Percentiles rank a stretch among this genome's conserved stretches.
Conservation (phyloP, 306 rosid species). For the Quercus ilex region DNA sequence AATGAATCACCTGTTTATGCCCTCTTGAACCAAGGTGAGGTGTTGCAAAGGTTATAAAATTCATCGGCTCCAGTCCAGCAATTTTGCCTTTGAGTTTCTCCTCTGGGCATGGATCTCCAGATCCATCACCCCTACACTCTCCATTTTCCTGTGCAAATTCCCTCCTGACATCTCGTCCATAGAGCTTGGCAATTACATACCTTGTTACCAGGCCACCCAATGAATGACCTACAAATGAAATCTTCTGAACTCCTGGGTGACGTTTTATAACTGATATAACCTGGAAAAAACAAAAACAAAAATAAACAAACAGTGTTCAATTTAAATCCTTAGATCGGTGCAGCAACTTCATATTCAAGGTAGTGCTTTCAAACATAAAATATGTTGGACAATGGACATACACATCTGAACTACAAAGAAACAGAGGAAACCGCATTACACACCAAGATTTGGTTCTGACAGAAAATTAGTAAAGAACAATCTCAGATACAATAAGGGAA, state of each 20-base stretch:
- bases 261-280: slow-evolving; percentile 57
- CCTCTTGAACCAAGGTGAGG: slow-evolving; percentile 96
- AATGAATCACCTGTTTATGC: slow-evolving; percentile 63
- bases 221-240: slow-evolving; percentile 76
- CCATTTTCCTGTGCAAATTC: slow-evolving; percentile 37
- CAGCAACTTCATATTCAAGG: slow-evolving; percentile 6
- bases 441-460: background rate
- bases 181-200: slow-evolving; percentile 79
- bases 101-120: slow-evolving; percentile 36
- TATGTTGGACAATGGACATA: no score
- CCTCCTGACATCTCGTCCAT: slow-evolving; percentile 40
- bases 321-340: slow-evolving; percentile 15
- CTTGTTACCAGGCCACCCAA: slow-evolving; percentile 80
- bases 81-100: slow-evolving; percentile 42
- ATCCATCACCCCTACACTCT: slow-evolving; percentile 32
- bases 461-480: background rate
- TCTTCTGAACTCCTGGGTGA: slow-evolving; percentile 58
- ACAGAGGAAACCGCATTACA: background rate
- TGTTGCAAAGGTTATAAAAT: slow-evolving; percentile 77
- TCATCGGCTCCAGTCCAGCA: slow-evolving; percentile 82
- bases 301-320: background rate
- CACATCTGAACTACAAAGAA: background rate
- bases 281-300: slow-evolving; percentile 31
- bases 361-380: background rate
- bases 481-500: background rate